Conservation (phyloP, 805 yeast species). For the Vanderwaltozyma yarrowii region DNA sequence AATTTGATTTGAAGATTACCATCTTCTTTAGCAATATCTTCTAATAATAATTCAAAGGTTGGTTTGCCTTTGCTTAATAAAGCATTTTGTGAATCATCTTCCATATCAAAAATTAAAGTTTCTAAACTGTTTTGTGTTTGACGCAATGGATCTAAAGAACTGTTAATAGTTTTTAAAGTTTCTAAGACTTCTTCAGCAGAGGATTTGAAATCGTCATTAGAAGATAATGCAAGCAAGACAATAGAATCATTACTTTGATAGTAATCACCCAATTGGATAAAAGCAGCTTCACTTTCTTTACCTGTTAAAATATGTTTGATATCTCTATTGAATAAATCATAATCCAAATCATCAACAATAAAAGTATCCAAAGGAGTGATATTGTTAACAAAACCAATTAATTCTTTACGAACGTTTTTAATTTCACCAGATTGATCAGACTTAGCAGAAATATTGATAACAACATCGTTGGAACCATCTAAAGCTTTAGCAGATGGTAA, state of each 20-base stretch:
- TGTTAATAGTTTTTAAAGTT: slow-evolving; percentile 45
- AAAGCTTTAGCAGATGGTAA: slow-evolving; percentile 40
- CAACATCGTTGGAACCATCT: slow-evolving; percentile 37
- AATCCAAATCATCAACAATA: slow-evolving; percentile 53
- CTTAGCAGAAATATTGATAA: slow-evolving; percentile 51
- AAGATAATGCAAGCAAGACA: slow-evolving; percentile 42
- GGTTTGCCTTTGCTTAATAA: slow-evolving; percentile 7
- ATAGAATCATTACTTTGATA: slow-evolving; percentile 38
- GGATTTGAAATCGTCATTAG: slow-evolving; percentile 64
- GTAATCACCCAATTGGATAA: slow-evolving; percentile 47
- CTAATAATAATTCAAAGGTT: slow-evolving; percentile 19
- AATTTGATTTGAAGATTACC: slow-evolving; percentile 39
- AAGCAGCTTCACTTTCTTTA: slow-evolving; percentile 36
- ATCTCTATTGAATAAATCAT: slow-evolving; percentile 27
- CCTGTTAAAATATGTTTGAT: slow-evolving; percentile 18
- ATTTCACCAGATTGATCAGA: slow-evolving; percentile 39
- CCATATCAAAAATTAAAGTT: slow-evolving; percentile 41
- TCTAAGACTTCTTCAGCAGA: slow-evolving; percentile 46
- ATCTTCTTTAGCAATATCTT: slow-evolving; percentile 29
- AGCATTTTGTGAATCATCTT: slow-evolving; percentile 44
- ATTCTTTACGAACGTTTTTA: slow-evolving; percentile 55
- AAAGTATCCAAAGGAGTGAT: slow-evolving; percentile 58
- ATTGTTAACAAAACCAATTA: slow-evolving; percentile 64
- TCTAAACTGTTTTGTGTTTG: slow-evolving; percentile 45
- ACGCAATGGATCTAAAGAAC: slow-evolving; percentile 48